Percentiles rank a stretch among this genome's conserved stretches.
These are phyloP conservation scores for Starmera pachycereana DNA, from an alignment of 805 yeast genomes.

Conservation along the genomic window DNA sequence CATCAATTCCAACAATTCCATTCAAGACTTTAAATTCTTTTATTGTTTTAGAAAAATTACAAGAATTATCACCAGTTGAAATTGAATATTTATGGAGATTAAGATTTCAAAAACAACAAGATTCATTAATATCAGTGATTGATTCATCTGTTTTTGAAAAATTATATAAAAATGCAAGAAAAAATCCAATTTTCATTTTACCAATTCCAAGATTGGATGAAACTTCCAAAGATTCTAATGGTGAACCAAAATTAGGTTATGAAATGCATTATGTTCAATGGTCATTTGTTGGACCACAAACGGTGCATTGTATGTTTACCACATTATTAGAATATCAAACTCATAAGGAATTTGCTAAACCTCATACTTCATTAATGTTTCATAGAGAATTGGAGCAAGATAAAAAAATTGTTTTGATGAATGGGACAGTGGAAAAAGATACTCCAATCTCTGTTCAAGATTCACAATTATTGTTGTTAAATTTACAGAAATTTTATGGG, in stretches of 20 bases:
- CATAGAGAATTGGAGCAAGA: slow-evolving; percentile 63
- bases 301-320: slow-evolving; percentile 85
- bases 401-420: slow-evolving; percentile 69
- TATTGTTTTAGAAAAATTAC: slow-evolving; percentile 58
- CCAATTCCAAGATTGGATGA: slow-evolving; percentile 58
- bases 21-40: slow-evolving; percentile 66
- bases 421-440: slow-evolving; percentile 72
- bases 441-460: slow-evolving; percentile 58
- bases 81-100: slow-evolving; percentile 85
- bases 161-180: slow-evolving; percentile 55
- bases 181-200: slow-evolving; percentile 75
- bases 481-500: slow-evolving; percentile 77
- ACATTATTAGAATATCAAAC: slow-evolving; percentile 85
- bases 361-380: slow-evolving; percentile 85
- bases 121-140: slow-evolving; percentile 56
- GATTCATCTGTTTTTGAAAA: slow-evolving; percentile 48
- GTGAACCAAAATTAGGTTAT: slow-evolving; percentile 23
- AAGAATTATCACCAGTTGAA: slow-evolving; percentile 45
- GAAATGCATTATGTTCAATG: slow-evolving; percentile 94
- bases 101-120: slow-evolving; percentile 54
- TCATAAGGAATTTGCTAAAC: slow-evolving; percentile 86
- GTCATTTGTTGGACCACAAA: slow-evolving; percentile 75
- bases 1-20: slow-evolving; percentile 34
- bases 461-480: slow-evolving; percentile 66
- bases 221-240: slow-evolving; percentile 19